Base-by-base conservation (phyloP, 257 asterid genomes). In the Eustoma russellianum region DNA sequence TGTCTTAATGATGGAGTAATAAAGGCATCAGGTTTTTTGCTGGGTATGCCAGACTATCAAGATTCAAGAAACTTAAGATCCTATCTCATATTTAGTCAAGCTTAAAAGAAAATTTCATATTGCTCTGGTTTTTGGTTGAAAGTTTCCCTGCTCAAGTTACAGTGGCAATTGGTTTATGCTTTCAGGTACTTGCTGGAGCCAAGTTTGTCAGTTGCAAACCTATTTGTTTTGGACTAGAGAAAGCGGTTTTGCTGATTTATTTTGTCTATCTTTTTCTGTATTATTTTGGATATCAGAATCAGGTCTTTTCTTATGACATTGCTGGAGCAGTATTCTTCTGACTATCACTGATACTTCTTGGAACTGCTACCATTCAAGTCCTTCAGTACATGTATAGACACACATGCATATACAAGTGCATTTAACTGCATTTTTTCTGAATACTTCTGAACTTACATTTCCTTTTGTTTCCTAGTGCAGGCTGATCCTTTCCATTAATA, bases 321-420 rank as follows among this genome's bases (percentile, higher is more conserved):
- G 95, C 89, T 56, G 98, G 98, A 60, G 98, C 98, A 45, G 50
- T 92, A 62, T 43, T 92, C 74, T 88, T 92, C 72, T 71, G 98
- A 14, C 67, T 74, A 59, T 62, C 97, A 17, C 61, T 92, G 77
- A 92, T 92, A 67, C 93, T 92, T 73, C 95, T 92, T 34, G 98
- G 98, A 70, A 74, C 96, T 57, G 97, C 87, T 60, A 85, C 98
- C 30, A 79, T 92, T 72, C 97, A 92, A 97, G 98, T 92, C 62
- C 63, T 74, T 74, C 46, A 58, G 17, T 18, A 51, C 55, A 46
- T 7, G 30, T 1, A 13, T 57, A 15, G n/a, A n/a, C n/a, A n/a
- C n/a, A n/a, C n/a, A n/a, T n/a, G n/a, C n/a, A n/a, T n/a, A n/a
- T n/a, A n/a, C n/a, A n/a, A n/a, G n/a, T n/a, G n/a, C n/a, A n/a